Conservation (phyloP, 768 basidiomycete genomes). For the Mycena pura region DNA sequence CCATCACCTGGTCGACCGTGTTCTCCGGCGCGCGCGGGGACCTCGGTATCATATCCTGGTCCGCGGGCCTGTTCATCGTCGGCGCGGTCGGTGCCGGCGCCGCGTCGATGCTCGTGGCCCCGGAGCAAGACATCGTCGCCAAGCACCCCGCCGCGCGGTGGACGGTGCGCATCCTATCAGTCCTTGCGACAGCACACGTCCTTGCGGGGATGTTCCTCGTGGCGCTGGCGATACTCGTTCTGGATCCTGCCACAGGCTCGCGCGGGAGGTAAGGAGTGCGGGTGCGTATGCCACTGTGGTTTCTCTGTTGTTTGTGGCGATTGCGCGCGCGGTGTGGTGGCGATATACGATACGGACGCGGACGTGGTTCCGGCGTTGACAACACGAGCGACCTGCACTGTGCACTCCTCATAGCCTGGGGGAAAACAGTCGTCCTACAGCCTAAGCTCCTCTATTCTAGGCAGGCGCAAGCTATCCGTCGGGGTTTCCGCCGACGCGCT, state of each 20-base stretch:
- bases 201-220: constrained; percentile 27
- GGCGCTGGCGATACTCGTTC: constrained; percentile 24
- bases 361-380: too few species aligned
- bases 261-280: neutral
- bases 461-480: too few species aligned
- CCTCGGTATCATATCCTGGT: constrained; percentile 30
- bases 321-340: constrained; percentile 10
- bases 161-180: constrained; percentile 25
- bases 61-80: constrained; percentile 29
- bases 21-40: constrained; percentile 32
- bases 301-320: neutral
- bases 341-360: constrained; percentile 6
- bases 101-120: constrained; percentile 21
- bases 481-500: too few species aligned
- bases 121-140: constrained; percentile 22
- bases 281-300: constrained; percentile 13
- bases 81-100: constrained; percentile 22
- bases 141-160: constrained; percentile 19
- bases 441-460: too few species aligned
- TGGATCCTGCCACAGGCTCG: constrained; percentile 16
- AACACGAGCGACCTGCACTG: too few species aligned
- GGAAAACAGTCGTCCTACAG: too few species aligned
- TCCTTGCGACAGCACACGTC: constrained; percentile 20
- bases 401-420: too few species aligned
- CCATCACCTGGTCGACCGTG: constrained; percentile 33